Evolutionary conservation across 1,284 basidiomycete genomes (phyloP), one percentile per base, ranked within the genome.

Genomic region (Pyrrhoderma lamaoense): DNA sequence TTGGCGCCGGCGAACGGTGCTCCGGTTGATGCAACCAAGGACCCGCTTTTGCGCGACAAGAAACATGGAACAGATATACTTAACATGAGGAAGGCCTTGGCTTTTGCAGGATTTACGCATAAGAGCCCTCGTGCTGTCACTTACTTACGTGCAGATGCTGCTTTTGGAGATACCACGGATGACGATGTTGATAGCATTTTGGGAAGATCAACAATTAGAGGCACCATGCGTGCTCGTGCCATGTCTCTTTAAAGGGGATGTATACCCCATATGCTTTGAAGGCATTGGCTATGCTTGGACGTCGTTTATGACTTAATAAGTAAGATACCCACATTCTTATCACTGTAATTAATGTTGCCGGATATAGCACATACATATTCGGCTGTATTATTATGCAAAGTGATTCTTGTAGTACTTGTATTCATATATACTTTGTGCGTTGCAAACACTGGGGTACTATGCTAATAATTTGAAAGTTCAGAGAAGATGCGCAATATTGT

Each of bases 51-150:
- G 49, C 77, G 84, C 49, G 81, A 96, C 70, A 84, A 83, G 64
- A 72, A 83, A 49, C 85, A 96, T 62, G 93, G 94, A 22, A 76
- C 81, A 55, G 79, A 90, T 63, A 83, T 96, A 54, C 74, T 97
- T 60, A 83, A 90, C 62, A 85, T 94, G 58, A 82, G 94, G 61
- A 97, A 98, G 70, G 83, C 85, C 57, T 76, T 92, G 49, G 91
- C 90, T 8, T 93, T 93, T 67, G 89, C 87, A 49, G 89, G 89
- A 40, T 91, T 91, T 69, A 91, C 89, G 31, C 89, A 91, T 70
- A 90, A 86, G 74, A 87, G 82, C 61, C 87, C 87, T 54, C 80
- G 86, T 56, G 74, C 75, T 47, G 77, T 89, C 64, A 85, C 71
- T 63, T 89, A 89, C 66, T 72, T 79, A 57, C 75, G 82, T 60